Percentiles rank a stretch among this genome's conserved stretches.
Conservation (phyloP, 192 early-diverging fungal species). For the Jimgerdemannia flammicorona region DNA sequence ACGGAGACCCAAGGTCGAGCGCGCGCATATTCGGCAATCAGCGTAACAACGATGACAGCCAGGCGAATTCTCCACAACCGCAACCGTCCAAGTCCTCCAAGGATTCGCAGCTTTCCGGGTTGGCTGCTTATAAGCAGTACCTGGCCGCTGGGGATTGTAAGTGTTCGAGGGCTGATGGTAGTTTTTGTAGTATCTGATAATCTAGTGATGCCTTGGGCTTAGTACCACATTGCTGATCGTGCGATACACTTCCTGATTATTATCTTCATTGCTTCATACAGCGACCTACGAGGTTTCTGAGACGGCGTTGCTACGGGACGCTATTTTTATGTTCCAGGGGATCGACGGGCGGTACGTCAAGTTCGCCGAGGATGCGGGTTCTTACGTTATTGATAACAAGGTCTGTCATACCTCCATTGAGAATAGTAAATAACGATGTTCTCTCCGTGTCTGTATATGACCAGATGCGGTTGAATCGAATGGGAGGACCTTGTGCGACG, state of each 20-base stretch:
- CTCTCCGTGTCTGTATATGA: too few species aligned
- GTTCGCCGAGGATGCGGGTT: slow-evolving; percentile 45
- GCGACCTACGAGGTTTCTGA: slow-evolving; percentile 45
- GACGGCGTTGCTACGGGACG: slow-evolving; percentile 68
- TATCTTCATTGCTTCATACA: slow-evolving; percentile 4
- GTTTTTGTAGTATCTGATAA: not conserved
- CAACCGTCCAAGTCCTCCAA: not conserved
- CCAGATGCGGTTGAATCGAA: too few species aligned
- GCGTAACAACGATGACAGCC: not conserved
- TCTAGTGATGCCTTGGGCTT: not conserved
- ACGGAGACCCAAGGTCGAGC: slow-evolving; percentile 6
- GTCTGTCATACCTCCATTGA: slow-evolving; percentile 29
- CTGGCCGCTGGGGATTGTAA: slow-evolving; percentile 14
- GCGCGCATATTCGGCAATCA: slow-evolving; percentile 1
- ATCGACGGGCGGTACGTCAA: slow-evolving; percentile 85
- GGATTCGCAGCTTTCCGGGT: not conserved
- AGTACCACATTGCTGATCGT: not conserved
- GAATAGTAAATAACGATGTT: not conserved
- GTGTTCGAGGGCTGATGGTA: slow-evolving; percentile 7
- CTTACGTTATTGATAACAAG: slow-evolving; percentile 52
- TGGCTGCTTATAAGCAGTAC: not conserved
- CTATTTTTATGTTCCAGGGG: slow-evolving; percentile 92
- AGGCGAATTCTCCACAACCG: not conserved
- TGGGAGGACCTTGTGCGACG: too few species aligned
- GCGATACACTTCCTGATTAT: not conserved